Evolutionary conservation across 2,329 filamentous ascomycete genomes (phyloP), one percentile per base, ranked within the genome.

Genomic region (Colletotrichum neosansevieriae): DNA sequence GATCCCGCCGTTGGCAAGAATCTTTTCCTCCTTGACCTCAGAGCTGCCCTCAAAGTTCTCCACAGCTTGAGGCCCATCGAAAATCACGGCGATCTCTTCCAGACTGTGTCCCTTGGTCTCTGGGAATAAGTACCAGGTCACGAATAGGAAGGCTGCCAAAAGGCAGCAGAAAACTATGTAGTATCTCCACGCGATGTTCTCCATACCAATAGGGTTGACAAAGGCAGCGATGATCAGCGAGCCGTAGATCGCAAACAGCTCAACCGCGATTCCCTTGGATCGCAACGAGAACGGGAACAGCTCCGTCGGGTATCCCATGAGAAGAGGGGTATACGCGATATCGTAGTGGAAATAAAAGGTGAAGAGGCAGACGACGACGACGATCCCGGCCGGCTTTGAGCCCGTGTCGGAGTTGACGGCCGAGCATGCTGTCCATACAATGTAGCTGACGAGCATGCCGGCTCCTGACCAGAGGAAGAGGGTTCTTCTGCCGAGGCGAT

Each of bases 311-410:
- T 80, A 85, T 4, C 79, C 78, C 56, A 83, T 74, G 15, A 82
- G 76, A 1, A 83, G 75, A 62, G 80, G 80, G n/a, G 82, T 82
- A 74, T 79, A 83, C 9, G 80, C 80, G 54, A 83, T 76, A 40
- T 79, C 70, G 71, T 84, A 79, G 64, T 78, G 74, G 45, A 82
- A 78, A 60, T 77, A 80, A 75, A 80, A 84, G 59, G 83, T 75
- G 71, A 80, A 85, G 24, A 85, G 79, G 68, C 81, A 80, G 12
- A 80, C 80, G 63, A 86, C 81, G 19, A 84, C 81, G 7, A 78
- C 82, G 54, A 80, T 78, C 12, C 81, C 82, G 17, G 51, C 58
- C 7, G 58, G 42, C 5, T 63, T 50, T 2, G 64, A 73, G 7
- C 72, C 69, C 68, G 69, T 71, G 6, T 71, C 71, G 2, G 70